Evolutionary conservation across 2,329 filamentous ascomycete species (phyloP).

Genomic region (Ilyonectria sp.): DNA sequence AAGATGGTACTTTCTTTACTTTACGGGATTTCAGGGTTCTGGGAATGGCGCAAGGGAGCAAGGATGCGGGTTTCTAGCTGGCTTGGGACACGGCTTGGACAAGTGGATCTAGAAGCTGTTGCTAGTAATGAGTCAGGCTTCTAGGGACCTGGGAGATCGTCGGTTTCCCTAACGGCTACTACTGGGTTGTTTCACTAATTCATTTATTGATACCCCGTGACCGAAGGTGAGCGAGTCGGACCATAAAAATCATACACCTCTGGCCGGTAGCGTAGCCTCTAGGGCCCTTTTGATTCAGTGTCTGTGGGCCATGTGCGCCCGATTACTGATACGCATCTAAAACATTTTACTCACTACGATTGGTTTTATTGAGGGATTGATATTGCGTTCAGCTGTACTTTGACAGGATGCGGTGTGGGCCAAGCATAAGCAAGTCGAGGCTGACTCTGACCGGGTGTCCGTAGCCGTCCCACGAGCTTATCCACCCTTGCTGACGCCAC

Average conservation of each 20-base stretch:
- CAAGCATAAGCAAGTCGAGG: background rate
- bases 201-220: background rate
- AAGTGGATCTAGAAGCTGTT: background rate
- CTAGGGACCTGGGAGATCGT: background rate
- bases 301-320: background rate
- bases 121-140: background rate
- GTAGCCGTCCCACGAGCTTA: background rate
- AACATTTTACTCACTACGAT: no score
- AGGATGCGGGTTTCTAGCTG: background rate
- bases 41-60: conserved; percentile 7
- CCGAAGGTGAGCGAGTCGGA: background rate
- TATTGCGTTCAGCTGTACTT: background rate
- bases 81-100: background rate
- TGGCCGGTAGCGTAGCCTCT: background rate
- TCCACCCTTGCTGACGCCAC: background rate
- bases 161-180: background rate
- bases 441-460: background rate
- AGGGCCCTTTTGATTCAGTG: background rate
- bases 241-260: conserved; percentile 38
- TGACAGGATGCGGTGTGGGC: background rate
- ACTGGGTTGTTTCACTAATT: no score
- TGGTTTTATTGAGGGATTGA: background rate
- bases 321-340: background rate
- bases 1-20: background rate
- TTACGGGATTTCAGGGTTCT: background rate